Base-by-base conservation (phyloP, 1,284 basidiomycete genomes). In the Apiotrichum veenhuisii region DNA sequence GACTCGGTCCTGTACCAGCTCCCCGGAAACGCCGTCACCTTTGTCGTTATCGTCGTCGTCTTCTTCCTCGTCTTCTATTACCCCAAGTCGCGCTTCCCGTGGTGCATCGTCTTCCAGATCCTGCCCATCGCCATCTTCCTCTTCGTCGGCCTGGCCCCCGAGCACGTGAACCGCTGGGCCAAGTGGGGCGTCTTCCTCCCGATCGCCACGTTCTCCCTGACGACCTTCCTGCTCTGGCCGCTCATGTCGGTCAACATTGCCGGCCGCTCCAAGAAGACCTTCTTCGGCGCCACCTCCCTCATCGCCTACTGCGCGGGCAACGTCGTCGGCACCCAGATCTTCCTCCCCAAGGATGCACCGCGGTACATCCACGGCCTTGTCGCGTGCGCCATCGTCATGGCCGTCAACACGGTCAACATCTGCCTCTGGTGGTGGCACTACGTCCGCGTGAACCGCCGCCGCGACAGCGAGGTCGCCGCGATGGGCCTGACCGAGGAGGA, bases 221-320 rank as follows among this genome's bases (percentile, higher is more conserved):
- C 64, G 12, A 64, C 64, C 2, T 71, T 71, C 59, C 45, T 69
- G 18, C 27, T 64, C 20, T 70, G 68, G 70, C 60, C 70, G 1
- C 62, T 71, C 34, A 60, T 71, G 47, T 57, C 64, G 17, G 43
- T 65, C 52, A 71, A 71, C 53, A 54, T 63, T 42, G 68, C 66
- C 23, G 68, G 68, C 3, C 57, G 68, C 30, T 68, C 67, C 36
- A 70, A 68, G 64, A 70, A 70, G 61, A 57, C 61, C 5, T 67
- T 64, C 50, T 50, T 64, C 33, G 54, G 50, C 11, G 64, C 55
- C 15, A 58, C 48, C 1, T 50, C 22, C 2, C 51, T 64, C 18
- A 58, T 68, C 50, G 59, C 56, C 12, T 70, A 70, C 63, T 70
- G 66, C 42, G 52, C 48, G 4, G 68, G 68, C 14, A 70, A 64